A percentile compares a stretch with the other conserved stretches of the same genome.
Conservation (phyloP, 2,329 filamentous ascomycete species). For the Ophiostoma piceae region DNA sequence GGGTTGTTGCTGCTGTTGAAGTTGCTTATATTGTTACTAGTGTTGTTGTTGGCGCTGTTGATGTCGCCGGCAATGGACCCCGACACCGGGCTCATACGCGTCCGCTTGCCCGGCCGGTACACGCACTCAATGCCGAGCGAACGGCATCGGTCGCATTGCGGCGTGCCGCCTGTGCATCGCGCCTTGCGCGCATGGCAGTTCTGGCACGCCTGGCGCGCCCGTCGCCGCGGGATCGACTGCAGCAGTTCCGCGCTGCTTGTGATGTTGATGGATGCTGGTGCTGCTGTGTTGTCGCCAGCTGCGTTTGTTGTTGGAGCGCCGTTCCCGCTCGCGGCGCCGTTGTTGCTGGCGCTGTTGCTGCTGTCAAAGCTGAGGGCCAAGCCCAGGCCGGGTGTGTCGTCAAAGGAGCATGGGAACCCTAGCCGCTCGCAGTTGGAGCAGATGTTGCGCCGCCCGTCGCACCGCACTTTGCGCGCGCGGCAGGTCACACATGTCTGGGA, state of each 20-base stretch:
- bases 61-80: conserved; percentile 16
- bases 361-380: conserved; percentile 41
- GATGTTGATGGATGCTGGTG: background rate
- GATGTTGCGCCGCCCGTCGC: conserved; percentile 48
- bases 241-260: conserved; percentile 29
- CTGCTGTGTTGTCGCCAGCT: background rate
- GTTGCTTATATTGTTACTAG: background rate
- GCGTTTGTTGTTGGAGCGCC: background rate
- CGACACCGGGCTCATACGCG: conserved; percentile 25
- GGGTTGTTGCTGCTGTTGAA: conserved; percentile 27
- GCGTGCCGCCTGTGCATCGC: conserved; percentile 53
- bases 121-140: conserved; percentile 52
- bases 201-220: conserved; percentile 53
- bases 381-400: conserved; percentile 34
- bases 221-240: conserved; percentile 45
- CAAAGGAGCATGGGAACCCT: conserved; percentile 54
- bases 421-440: conserved; percentile 57
- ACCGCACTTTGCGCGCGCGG: conserved; percentile 54
- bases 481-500: conserved; percentile 51
- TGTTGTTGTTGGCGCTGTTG: background rate
- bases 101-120: conserved; percentile 47
- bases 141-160: conserved; percentile 49
- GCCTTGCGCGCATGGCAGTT: conserved; percentile 56
- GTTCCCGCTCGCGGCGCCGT: background rate
- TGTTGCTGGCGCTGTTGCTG: conserved; percentile 23